A percentile compares a stretch with the other conserved stretches of the same genome.
phyloP scores from a whole-genome alignment of 768 basidiomycete genomes.

The Pleurotus tuber-regium region DNA sequence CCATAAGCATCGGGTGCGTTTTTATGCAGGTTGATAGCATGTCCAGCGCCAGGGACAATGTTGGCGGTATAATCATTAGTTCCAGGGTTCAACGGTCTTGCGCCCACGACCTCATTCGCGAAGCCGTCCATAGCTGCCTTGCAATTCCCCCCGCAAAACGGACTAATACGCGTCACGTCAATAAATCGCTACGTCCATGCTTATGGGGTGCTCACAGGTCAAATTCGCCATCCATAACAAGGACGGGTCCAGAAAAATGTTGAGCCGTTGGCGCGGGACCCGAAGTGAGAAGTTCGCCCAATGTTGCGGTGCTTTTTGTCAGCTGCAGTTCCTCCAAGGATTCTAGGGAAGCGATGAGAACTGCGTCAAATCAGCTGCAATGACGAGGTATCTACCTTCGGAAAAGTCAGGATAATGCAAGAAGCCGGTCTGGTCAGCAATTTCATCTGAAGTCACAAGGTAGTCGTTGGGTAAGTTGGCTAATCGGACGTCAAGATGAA shows the following conservation, averaged over 20 bases:
- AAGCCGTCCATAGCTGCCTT: too few species aligned
- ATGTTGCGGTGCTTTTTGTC: conserved; percentile 16
- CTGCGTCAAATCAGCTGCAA: neutral
- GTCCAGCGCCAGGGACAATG: too few species aligned
- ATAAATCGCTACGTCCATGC: neutral
- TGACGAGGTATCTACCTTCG: conserved; percentile 10
- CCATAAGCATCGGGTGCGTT: too few species aligned
- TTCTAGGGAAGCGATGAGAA: conserved; percentile 9
- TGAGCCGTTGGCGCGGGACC: conserved; percentile 3
- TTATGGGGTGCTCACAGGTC: conserved; percentile 18
- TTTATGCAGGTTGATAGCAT: too few species aligned
- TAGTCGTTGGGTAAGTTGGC: conserved; percentile 17
- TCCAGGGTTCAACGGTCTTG: too few species aligned
- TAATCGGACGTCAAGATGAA: conserved; percentile 1
- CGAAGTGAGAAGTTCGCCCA: conserved; percentile 21
- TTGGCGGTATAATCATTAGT: too few species aligned
- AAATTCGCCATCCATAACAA: conserved; percentile 23
- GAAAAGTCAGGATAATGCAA: conserved; percentile 20
- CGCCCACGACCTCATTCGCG: too few species aligned
- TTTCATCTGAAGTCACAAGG: conserved; percentile 13
- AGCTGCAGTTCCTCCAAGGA: neutral
- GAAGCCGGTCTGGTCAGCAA: conserved; percentile 19
- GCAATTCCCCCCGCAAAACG: neutral
- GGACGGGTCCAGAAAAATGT: conserved; percentile 19
- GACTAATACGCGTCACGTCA: neutral